These are phyloP conservation scores for Colletotrichum tropicicola DNA, from an alignment of 2,329 filamentous ascomycete species.

Conservation along the genomic window DNA sequence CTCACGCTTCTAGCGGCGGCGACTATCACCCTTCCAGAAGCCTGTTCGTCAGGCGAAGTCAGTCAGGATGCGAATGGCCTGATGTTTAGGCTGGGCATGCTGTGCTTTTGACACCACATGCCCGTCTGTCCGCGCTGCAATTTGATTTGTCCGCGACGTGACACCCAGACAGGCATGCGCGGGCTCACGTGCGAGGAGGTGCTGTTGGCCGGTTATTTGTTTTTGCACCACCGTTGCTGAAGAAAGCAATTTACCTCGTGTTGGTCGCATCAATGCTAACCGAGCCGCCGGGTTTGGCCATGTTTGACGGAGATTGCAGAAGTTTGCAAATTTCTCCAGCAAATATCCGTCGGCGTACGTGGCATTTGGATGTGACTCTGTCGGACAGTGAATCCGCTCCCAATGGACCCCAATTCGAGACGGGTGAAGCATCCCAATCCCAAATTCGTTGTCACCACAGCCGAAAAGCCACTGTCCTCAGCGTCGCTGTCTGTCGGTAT, in stretches of 20 bases:
- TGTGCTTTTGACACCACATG: neutral
- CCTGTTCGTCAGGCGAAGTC: neutral
- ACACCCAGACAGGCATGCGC: neutral
- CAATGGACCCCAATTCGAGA: too few relatives aligned
- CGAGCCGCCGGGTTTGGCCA: neutral
- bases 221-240: too few relatives aligned
- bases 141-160: neutral
- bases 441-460: neutral
- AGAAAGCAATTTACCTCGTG: too few relatives aligned
- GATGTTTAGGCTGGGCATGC: neutral
- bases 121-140: neutral
- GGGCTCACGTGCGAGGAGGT: neutral
- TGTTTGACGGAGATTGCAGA: conserved; percentile 6
- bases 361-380: too few relatives aligned
- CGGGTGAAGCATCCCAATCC: too few relatives aligned
- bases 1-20: neutral
- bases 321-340: neutral
- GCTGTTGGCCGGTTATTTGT: neutral
- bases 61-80: conserved; percentile 16
- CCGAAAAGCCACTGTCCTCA: too few relatives aligned
- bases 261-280: neutral
- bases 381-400: too few relatives aligned
- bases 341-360: neutral
- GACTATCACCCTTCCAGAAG: neutral
- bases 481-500: neutral